Evolutionary conservation across 192 early-diverging fungal genomes (phyloP).

Genomic region (Podila verticillata): DNA sequence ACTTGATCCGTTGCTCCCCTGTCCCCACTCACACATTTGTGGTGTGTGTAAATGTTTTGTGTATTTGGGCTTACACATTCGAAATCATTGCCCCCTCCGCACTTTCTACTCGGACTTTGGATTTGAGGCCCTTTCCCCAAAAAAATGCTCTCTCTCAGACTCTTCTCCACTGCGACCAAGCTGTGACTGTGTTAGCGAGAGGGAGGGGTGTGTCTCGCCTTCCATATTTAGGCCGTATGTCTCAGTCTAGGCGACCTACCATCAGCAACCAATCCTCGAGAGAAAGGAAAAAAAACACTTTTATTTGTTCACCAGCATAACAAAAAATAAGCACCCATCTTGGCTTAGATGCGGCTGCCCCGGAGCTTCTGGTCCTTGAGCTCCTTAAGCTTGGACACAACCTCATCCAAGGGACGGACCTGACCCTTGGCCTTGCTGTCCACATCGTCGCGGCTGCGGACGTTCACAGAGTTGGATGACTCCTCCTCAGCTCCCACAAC

Average conservation of each 20-base stretch:
- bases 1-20: neutral
- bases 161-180: neutral
- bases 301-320: neutral
- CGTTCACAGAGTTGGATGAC: conserved; percentile 83
- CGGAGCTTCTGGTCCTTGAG: conserved; percentile 72
- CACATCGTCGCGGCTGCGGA: conserved; percentile 87
- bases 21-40: too few relatives aligned
- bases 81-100: conserved; percentile 15
- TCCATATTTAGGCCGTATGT: too few relatives aligned
- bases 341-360: conserved; percentile 63
- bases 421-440: conserved; percentile 85
- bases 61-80: conserved; percentile 48
- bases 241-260: neutral
- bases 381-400: conserved; percentile 72
- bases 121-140: neutral
- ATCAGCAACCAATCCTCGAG: neutral
- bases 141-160: neutral
- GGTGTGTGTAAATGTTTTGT: neutral
- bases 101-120: neutral
- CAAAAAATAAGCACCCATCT: neutral
- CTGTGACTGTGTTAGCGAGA: too few relatives aligned
- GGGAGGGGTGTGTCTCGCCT: too few relatives aligned
- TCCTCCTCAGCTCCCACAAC: conserved; percentile 92
- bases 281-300: neutral
- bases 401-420: conserved; percentile 76